These are phyloP conservation scores for Morella rubra DNA, from an alignment of 306 rosid species.

Conservation along the genomic window DNA sequence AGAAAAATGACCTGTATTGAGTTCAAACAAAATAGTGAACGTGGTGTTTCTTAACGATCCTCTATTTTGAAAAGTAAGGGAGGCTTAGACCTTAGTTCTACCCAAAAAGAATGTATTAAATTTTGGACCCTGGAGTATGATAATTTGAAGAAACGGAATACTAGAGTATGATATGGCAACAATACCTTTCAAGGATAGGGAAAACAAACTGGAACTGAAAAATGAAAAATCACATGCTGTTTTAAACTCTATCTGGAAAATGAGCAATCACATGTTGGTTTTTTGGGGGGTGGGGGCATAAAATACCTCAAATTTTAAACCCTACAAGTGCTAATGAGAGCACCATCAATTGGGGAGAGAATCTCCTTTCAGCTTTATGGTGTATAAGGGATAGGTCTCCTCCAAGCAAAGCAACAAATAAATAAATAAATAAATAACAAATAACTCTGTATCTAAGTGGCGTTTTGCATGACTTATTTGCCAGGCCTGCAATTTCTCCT, in stretches of 20 bases:
- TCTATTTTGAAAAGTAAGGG: not conserved
- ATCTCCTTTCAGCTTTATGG: not conserved
- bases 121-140: not conserved
- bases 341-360: not conserved
- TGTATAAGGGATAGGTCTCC: not conserved
- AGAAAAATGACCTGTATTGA: not conserved
- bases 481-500: conserved; percentile 48
- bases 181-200: not conserved
- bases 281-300: not conserved
- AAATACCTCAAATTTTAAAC: not conserved
- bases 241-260: too few relatives aligned
- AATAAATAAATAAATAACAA: not conserved
- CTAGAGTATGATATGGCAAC: not conserved
- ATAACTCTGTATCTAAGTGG: not conserved
- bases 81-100: not conserved
- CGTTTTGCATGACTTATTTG: not conserved
- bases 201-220: not conserved
- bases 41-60: not conserved
- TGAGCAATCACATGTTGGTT: not conserved
- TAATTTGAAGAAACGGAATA: too few relatives aligned
- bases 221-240: not conserved
- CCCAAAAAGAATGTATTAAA: not conserved
- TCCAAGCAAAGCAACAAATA: not conserved
- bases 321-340: not conserved
- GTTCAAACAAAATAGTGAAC: not conserved